These are phyloP conservation scores for Ophiosphaerella herpotricha DNA, from an alignment of 2,329 filamentous ascomycete genomes.

Conservation along the genomic window DNA sequence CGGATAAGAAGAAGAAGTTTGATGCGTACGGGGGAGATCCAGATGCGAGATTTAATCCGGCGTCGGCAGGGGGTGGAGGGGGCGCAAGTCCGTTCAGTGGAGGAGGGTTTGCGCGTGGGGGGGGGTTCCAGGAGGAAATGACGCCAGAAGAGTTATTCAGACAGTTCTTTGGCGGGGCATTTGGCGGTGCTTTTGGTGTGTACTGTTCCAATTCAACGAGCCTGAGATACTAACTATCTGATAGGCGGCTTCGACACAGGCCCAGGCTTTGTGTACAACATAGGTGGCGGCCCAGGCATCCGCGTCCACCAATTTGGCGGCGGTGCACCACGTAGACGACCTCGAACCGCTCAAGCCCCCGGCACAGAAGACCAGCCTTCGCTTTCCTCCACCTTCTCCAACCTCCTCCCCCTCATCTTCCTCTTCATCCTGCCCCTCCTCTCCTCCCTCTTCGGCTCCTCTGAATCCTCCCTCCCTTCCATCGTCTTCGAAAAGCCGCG, in stretches of 20 bases:
- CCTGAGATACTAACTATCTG: conserved; percentile 6
- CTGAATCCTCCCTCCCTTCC: conserved; percentile 62
- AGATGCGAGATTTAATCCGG: conserved; percentile 78
- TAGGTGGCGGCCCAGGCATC: conserved; percentile 87
- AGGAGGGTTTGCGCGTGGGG: conserved; percentile 58
- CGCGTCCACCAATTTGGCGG: conserved; percentile 96
- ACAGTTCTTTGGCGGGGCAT: conserved; percentile 86
- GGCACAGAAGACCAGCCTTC: conserved; percentile 56
- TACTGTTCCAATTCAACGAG: conserved; percentile 3
- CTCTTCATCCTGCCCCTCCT: conserved; percentile 81
- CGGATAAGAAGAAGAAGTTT: conserved; percentile 88
- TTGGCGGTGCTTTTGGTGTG: conserved; percentile 69
- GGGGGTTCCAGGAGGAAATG: conserved; percentile 86
- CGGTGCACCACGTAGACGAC: conserved; percentile 73
- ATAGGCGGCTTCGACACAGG: conserved; percentile 71
- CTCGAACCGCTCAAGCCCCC: conserved; percentile 61
- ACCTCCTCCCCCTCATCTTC: conserved; percentile 84
- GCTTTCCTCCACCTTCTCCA: conserved; percentile 63
- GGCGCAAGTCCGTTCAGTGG: conserved; percentile 66
- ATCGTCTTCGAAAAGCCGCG: conserved; percentile 76
- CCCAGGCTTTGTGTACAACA: conserved; percentile 92
- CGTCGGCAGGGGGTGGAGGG: conserved; percentile 49
- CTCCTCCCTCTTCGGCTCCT: conserved; percentile 71
- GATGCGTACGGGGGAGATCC: conserved; percentile 92
- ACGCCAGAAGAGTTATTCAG: conserved; percentile 97